Evolutionary conservation across 164 flowering plant species (phyloP), one percentile per base, ranked within the genome.

Genomic region (Warburgia ugandensis): DNA sequence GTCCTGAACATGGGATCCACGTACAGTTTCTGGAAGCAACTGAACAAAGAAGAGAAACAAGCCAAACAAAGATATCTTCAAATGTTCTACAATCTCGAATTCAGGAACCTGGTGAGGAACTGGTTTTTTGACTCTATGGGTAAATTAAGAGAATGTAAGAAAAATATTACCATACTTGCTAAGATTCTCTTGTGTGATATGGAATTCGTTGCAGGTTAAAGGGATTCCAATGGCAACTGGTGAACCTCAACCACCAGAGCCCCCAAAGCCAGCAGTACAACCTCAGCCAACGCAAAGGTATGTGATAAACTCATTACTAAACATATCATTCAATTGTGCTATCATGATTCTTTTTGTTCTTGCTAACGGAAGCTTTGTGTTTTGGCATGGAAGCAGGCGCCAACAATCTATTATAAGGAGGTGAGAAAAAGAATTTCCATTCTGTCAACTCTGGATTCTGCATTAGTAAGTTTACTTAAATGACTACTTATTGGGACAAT

Each of bases 1-100:
- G 71, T 83, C 40, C 44, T 94, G 76, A 84, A 80, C 68, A 94
- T 94, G 97, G 94, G 96, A 62, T 71, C 84, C 14, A 69, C 69
- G 16, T 89, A 94, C 55, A 67, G 75, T 40, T 82, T 94, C 58
- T 89, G 96, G 97, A 86, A 76, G 73, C 75, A 69, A 58, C 25
- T 86, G 64, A 71, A 81, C 63, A 82, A 71, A 55, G 92, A 78
- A 9, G 79, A 75, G 60, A 94, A 79, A 65, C 66, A 58, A 17
- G 94, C 97, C 8, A 84, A 84, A 65, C 73, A 75, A 62, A 69
- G 87, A 79, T 94, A 94, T 67, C 61, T 84, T 35, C 78, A 89
- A 37, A 58, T 82, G 77, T 71, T 94, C 33, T 86, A 86, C 70
- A 81, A 64, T 66, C 84, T 86, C 29, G 84, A 75, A 30, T 80